Evolutionary conservation across 1,284 basidiomycete genomes (phyloP), one percentile per base, ranked within the genome.

Genomic region (Melampsora occidentalis): DNA sequence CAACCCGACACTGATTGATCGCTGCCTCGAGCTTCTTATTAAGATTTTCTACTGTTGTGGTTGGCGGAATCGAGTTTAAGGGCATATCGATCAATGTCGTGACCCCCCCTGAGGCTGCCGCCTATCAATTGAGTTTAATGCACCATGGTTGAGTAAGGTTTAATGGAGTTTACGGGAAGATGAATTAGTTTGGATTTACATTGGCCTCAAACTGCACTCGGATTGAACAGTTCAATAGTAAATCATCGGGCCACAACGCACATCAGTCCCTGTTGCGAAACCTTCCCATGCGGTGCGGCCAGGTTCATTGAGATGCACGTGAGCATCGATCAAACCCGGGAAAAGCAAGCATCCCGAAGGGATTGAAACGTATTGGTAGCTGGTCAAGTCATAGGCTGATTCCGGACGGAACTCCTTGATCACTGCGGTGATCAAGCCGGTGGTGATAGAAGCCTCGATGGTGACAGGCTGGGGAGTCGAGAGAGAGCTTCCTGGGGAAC

Each of bases 81-180:
- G 94, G 94, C 94, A 97, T 97, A 83, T 97, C 94, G 46, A 97
- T 89, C 57, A 97, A 85, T 1, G 92, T 93, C 5, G 94, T 97
- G 33, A 97, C 88, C 12, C 94, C 94, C 22, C 94, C 94, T 0
- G 91, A 90, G 1, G 89, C 88, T 1, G 94, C 94, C 22, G 94
- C 94, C 76, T 87, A 84, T 25, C 4, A 28, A 10, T 7, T 12
- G 22, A 5, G 16, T 12, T 49, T 0, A n/a, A 59, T 51, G 69
- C 14, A n/a, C 42, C 7, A 31, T 49, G 12, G 28, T 28, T 53
- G 33, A 10, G 22, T 33, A 1, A 42, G 16, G 12, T 9, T 28
- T n/a, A 6, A 20, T n/a, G 22, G 25, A 4, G 51, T 59, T 25
- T 10, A 31, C 33, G 1, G 6, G 28, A 51, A 12, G 3, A 18